A percentile compares a stretch with the other conserved stretches of the same genome.
These are phyloP conservation scores for Eucalyptus regnans DNA, from an alignment of 345 rosid genomes.

Conservation along the genomic window DNA sequence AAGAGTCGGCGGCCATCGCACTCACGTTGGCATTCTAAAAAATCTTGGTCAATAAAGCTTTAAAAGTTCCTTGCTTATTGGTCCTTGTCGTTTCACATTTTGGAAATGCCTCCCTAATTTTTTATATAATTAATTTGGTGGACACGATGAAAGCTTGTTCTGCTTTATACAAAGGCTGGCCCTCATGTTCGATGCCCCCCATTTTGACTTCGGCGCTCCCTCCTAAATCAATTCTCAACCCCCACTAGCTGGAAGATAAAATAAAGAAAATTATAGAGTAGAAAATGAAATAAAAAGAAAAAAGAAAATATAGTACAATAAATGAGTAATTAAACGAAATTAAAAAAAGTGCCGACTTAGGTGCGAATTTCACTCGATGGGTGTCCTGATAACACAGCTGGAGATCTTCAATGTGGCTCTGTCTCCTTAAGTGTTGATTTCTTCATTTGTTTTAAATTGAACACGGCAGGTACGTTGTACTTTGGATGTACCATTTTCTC, in stretches of 20 bases:
- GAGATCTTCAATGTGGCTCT: background rate
- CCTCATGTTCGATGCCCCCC: background rate
- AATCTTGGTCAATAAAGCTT: background rate
- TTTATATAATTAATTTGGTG: background rate
- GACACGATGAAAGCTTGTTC: background rate
- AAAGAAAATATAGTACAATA: background rate
- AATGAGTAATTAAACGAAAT: background rate
- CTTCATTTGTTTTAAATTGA: background rate
- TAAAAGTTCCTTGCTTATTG: background rate
- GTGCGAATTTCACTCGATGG: background rate
- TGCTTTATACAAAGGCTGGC: background rate
- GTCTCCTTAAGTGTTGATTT: background rate
- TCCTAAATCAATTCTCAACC: background rate
- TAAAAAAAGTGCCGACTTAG: background rate
- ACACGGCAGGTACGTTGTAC: background rate
- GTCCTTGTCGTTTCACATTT: background rate
- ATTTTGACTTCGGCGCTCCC: background rate
- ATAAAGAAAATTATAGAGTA: background rate
- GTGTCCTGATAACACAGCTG: background rate
- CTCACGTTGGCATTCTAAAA: background rate
- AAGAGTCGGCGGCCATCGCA: background rate
- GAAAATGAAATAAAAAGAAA: background rate
- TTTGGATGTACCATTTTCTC: background rate
- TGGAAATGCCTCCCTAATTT: background rate
- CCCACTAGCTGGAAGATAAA: background rate